These are phyloP conservation scores for Boletus edulis DNA, from an alignment of 768 basidiomycete genomes.

Conservation along the genomic window DNA sequence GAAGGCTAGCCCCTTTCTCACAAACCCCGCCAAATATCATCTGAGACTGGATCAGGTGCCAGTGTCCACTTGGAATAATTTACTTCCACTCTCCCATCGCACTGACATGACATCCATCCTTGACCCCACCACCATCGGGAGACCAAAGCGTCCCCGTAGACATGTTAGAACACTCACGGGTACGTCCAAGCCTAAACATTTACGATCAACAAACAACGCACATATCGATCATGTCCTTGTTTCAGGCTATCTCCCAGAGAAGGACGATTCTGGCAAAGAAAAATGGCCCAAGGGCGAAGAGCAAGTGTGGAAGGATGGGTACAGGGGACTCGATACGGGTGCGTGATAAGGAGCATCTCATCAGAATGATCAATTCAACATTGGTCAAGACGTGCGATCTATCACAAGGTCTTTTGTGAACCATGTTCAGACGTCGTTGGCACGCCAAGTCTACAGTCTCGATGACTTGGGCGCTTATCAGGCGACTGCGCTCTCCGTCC, in stretches of 20 bases:
- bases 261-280: constrained; percentile 73
- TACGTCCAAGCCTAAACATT: constrained; percentile 22
- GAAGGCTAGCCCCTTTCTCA: background rate
- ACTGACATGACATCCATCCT: constrained; percentile 59
- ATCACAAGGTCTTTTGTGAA: constrained; percentile 76
- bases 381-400: constrained; percentile 47
- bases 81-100: background rate
- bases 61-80: background rate
- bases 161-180: constrained; percentile 72
- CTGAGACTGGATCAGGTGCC: background rate
- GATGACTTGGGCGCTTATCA: constrained; percentile 89
- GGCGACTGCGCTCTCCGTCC: constrained; percentile 81
- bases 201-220: background rate
- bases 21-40: too few species aligned
- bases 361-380: background rate
- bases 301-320: constrained; percentile 63
- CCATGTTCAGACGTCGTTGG: constrained; percentile 87
- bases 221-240: background rate
- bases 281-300: constrained; percentile 86
- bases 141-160: constrained; percentile 47
- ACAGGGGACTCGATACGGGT: constrained; percentile 60
- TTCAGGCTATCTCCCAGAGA: constrained; percentile 76
- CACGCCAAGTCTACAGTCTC: constrained; percentile 87
- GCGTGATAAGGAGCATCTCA: background rate
- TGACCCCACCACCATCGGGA: constrained; percentile 66